phyloP scores from a whole-genome alignment of 345 rosid species.

The Eucalyptus marginata region DNA sequence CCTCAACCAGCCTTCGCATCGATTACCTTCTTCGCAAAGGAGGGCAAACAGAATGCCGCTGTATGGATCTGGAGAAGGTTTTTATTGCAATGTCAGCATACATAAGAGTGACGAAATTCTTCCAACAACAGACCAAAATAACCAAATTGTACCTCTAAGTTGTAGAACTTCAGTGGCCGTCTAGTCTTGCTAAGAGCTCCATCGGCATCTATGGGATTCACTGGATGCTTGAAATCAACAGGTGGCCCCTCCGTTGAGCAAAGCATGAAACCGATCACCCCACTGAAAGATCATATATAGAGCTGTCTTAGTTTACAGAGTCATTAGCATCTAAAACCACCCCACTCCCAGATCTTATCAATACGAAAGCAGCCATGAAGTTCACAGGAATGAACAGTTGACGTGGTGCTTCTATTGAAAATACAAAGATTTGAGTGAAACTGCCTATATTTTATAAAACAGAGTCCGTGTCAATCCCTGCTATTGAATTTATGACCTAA shows the following conservation, averaged over 20 bases:
- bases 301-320: neutral
- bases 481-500: neutral
- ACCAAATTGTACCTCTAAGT: constrained; percentile 45
- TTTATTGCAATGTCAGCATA: neutral
- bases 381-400: neutral
- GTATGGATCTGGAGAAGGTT: constrained; percentile 58
- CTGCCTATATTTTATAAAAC: neutral
- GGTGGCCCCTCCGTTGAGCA: constrained; percentile 88
- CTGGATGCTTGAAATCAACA: constrained; percentile 86
- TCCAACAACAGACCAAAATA: neutral
- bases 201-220: constrained; percentile 45
- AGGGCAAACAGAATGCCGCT: constrained; percentile 89
- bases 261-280: constrained; percentile 96
- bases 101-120: neutral
- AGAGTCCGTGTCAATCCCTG: neutral
- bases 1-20: constrained; percentile 33
- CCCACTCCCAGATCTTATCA: neutral
- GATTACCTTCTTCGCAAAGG: constrained; percentile 86
- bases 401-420: neutral
- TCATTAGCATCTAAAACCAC: neutral
- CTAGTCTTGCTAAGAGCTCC: constrained; percentile 18
- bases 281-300: constrained; percentile 28
- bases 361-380: neutral
- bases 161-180: constrained; percentile 69
- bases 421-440: neutral